Conservation (phyloP, 176 grass and related monocot species). For the Rhynchospora tenuis region DNA sequence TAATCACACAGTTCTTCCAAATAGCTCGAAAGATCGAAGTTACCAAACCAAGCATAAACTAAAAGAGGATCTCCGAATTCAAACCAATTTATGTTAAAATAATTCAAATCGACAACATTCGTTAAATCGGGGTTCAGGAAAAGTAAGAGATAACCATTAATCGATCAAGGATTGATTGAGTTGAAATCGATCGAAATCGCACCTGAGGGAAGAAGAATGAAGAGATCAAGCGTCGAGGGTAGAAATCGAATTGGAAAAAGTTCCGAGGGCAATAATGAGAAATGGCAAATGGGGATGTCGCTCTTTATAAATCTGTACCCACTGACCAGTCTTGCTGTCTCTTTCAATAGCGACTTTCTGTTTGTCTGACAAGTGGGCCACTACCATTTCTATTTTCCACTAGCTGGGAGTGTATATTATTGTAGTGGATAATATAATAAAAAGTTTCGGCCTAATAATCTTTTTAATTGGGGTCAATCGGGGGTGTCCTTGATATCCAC, state of each 20-base stretch:
- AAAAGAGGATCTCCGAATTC: neutral
- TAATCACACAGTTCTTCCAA: neutral
- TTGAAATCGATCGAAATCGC: slow-evolving; percentile 1
- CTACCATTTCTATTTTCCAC: no score
- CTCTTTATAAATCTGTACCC: neutral
- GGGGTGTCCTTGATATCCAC: no score
- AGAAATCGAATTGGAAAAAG: neutral
- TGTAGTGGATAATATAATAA: no score
- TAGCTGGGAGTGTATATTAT: no score
- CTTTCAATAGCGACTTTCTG: neutral
- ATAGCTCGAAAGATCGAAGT: neutral
- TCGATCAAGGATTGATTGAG: neutral
- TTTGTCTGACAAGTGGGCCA: neutral
- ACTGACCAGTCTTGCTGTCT: neutral
- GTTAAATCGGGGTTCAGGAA: neutral
- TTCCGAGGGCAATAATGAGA: neutral
- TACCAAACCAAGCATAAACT: neutral
- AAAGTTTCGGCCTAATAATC: no score
- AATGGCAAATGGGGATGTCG: neutral
- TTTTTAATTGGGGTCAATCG: no score
- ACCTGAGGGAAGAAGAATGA: neutral
- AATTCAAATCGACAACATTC: neutral
- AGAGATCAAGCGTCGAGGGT: neutral
- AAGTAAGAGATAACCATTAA: neutral
- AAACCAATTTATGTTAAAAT: neutral